Evolutionary conservation across 2,329 filamentous ascomycete species (phyloP).

Genomic region (Neofusicoccum laricinum): DNA sequence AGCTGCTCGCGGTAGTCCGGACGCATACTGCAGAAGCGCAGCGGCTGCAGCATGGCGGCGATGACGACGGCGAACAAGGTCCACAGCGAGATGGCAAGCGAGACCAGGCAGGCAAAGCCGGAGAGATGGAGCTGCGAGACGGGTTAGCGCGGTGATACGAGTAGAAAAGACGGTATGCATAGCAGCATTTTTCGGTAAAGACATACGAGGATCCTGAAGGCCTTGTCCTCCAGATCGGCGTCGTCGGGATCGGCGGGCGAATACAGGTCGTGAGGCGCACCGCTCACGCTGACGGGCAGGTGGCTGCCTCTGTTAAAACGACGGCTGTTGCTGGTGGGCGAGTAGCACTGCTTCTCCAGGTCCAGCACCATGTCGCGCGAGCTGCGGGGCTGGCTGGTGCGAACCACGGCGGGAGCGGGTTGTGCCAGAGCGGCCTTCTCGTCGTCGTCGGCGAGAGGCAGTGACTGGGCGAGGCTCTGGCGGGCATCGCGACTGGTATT

Average conservation of each 20-base stretch:
- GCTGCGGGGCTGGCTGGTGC: background rate
- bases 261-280: conserved; percentile 31
- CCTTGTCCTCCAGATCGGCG: conserved; percentile 41
- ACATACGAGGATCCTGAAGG: conserved; percentile 43
- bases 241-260: conserved; percentile 33
- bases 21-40: conserved; percentile 52
- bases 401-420: conserved; percentile 12
- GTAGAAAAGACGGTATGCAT: background rate
- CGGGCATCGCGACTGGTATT: conserved; percentile 26
- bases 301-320: conserved; percentile 22
- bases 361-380: conserved; percentile 29
- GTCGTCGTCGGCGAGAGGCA: conserved; percentile 21
- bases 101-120: conserved; percentile 53
- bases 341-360: conserved; percentile 31
- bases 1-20: conserved; percentile 49
- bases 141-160: background rate
- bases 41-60: conserved; percentile 49
- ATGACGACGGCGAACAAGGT: conserved; percentile 48
- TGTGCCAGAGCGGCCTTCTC: conserved; percentile 17
- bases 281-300: conserved; percentile 24
- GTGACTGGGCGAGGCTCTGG: conserved; percentile 19
- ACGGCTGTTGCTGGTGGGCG: conserved; percentile 23
- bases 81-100: conserved; percentile 53
- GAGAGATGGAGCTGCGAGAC: conserved; percentile 52
- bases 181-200: background rate